Percentiles rank a stretch among this genome's conserved stretches.
Evolutionary conservation across 2,329 filamentous ascomycete species (phyloP).

Genomic region (Xylaria polymorpha): DNA sequence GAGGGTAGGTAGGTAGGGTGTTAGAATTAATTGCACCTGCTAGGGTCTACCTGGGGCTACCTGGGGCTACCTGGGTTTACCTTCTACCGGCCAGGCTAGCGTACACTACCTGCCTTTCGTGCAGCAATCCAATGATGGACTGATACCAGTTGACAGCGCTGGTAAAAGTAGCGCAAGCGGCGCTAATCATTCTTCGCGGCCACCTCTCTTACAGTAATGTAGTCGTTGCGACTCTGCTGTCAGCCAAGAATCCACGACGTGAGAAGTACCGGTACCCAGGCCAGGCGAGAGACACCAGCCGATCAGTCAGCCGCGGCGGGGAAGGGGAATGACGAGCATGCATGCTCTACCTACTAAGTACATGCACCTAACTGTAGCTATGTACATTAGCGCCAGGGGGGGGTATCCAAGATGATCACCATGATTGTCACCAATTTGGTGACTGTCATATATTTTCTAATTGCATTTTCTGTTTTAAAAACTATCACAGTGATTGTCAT

Average conservation of each 20-base stretch:
- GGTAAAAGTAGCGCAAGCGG: constrained; percentile 25
- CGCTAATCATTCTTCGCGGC: constrained; percentile 15
- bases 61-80: too few species aligned
- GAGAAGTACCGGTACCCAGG: constrained; percentile 7
- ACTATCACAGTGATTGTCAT: too few species aligned
- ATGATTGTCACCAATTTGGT: too few species aligned
- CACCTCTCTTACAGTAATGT: neutral
- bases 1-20: too few species aligned
- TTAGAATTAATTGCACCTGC: constrained; percentile 17
- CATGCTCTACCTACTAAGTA: neutral
- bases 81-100: constrained; percentile 4
- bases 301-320: constrained; percentile 18
- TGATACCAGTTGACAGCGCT: constrained; percentile 15
- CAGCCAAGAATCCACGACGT: constrained; percentile 7
- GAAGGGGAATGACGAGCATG: constrained; percentile 5
- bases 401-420: too few species aligned
- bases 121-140: neutral
- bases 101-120: neutral
- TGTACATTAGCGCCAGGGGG: too few species aligned
- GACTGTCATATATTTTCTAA: too few species aligned
- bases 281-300: constrained; percentile 4
- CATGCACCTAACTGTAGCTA: neutral
- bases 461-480: too few species aligned
- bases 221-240: neutral
- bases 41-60: neutral